Evolutionary conservation across 768 basidiomycete species (phyloP), one percentile per base, ranked within the genome.

Genomic region (Baorangia bicolor): DNA sequence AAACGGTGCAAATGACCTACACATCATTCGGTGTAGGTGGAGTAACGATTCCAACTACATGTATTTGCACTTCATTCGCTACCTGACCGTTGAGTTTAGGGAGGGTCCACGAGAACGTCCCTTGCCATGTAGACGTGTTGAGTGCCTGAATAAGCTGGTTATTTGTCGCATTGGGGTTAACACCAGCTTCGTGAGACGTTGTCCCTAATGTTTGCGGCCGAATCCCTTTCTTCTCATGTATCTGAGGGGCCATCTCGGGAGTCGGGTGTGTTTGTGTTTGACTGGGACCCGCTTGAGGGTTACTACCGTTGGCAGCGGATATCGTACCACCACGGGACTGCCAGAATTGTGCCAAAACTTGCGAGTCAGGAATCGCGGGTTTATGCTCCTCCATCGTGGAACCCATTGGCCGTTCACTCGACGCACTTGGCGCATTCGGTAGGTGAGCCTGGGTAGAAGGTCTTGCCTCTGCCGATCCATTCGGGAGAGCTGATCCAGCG

Each of bases 191-290:
- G 34, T 63, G 65, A 27, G 59, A 42, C 1, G 55, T 45, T 28
- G 58, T 27, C 52, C 59, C 52, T 31, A 71, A 63, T 21, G 55
- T 50, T 20, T 60, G 70, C 13, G 73, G 57, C 6, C 60, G 63
- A 16, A 69, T 63, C 27, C 72, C 72, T 52, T 75, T 76, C 64
- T 78, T 78, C 46, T 84, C 82, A 5, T 78, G 77, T 74, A 81
- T 77, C 58, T 81, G 84, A 28, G 71, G 61, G 4, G 64, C 71
- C 13, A 75, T 30, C 37, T 57, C 63, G 13, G 69, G 51, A 25
- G 48, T 18, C 10, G 49, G 25, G 20, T 49, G 49, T 4, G 53
- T 6, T 49, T 54, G 58, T 45, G 50, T 10, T 40, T 69, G 59
- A 45, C 53, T 49, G 21, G 59, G 37, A 31, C 64, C 60, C 21